Conservation (phyloP, 2,329 filamentous ascomycete species). For the Trichoderma atroviride region DNA sequence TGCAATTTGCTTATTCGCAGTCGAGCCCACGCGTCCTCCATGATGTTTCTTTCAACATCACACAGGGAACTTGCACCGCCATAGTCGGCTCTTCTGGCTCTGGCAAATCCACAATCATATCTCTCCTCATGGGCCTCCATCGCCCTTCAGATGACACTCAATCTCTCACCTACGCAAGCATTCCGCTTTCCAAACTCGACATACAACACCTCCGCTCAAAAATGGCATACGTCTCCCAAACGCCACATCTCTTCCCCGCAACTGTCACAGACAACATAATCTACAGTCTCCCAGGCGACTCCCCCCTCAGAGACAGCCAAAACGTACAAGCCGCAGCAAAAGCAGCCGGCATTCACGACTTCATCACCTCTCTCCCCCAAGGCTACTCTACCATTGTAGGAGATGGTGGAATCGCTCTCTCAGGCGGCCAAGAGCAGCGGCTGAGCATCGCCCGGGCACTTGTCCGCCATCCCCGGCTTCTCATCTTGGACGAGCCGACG, state of each 20-base stretch:
- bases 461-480: slow-evolving; percentile 67
- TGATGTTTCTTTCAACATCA: slow-evolving; percentile 67
- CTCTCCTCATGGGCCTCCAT: slow-evolving; percentile 75
- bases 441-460: slow-evolving; percentile 81
- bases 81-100: slow-evolving; percentile 84
- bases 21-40: slow-evolving; percentile 58
- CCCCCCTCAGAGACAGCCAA: slow-evolving; percentile 48
- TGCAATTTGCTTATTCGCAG: slow-evolving; percentile 74
- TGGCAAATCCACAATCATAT: slow-evolving; percentile 86
- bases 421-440: slow-evolving; percentile 81
- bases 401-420: slow-evolving; percentile 72
- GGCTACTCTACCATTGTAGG: slow-evolving; percentile 68
- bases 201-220: slow-evolving; percentile 60
- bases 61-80: slow-evolving; percentile 67
- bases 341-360: slow-evolving; percentile 71
- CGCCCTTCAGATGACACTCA: slow-evolving; percentile 36
- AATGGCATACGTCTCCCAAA: slow-evolving; percentile 71
- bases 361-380: slow-evolving; percentile 69
- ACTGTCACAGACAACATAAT: slow-evolving; percentile 64
- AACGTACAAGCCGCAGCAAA: slow-evolving; percentile 57
- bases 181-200: slow-evolving; percentile 61
- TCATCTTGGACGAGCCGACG: slow-evolving; percentile 87
- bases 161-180: slow-evolving; percentile 60
- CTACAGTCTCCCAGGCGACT: slow-evolving; percentile 69
- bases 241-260: slow-evolving; percentile 75